Base-by-base conservation (phyloP, 805 yeast genomes). In the Priceomyces castillae region DNA sequence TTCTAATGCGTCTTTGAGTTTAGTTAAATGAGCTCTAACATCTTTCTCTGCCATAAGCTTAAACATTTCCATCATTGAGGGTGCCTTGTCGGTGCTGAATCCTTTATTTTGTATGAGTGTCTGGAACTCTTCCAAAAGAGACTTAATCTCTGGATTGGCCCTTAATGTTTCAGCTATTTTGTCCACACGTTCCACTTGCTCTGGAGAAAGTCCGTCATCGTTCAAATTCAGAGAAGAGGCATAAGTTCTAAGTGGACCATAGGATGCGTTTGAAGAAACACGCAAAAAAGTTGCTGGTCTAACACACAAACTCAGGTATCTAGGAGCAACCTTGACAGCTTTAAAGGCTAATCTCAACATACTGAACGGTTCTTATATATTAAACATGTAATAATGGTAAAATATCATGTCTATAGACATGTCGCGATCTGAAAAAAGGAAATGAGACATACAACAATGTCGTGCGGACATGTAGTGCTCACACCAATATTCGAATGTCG, bases 31-130 rank as follows among this genome's bases (percentile, higher is more conserved):
- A 10, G 51, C 57, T 40, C 67, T 62, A 6, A 69, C 64, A 10
- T 67, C 72, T 43, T 57, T 57, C 40, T 69, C 70, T 31, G 69
- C 52, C 40, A 69, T 54, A 30, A 71, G 54, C 45, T 58, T 61
- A 59, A 69, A 62, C 61, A 71, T 52, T 41, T 67, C 58, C 46
- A 62, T 49, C 56, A 68, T 51, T 16, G 64, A 59, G 2, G 72
- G 72, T 6, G 63, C 64, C 40, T 59, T 47, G 7, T 52, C 61
- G 2, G 64, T 54, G 30, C 55, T 45, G 41, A 62, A 55, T 20
- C 74, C 74, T 44, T 69, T 69, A 3, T 48, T 47, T 17, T 51
- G 50, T 38, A 70, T 57, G 18, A 62, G 48, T 9, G 39, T 43
- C 46, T 66, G 70, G 41, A 70, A 65, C 22, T 65, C 60, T 9